Evolutionary conservation across 331 rosid genomes (phyloP).

Genomic region (Ulmus americana): DNA sequence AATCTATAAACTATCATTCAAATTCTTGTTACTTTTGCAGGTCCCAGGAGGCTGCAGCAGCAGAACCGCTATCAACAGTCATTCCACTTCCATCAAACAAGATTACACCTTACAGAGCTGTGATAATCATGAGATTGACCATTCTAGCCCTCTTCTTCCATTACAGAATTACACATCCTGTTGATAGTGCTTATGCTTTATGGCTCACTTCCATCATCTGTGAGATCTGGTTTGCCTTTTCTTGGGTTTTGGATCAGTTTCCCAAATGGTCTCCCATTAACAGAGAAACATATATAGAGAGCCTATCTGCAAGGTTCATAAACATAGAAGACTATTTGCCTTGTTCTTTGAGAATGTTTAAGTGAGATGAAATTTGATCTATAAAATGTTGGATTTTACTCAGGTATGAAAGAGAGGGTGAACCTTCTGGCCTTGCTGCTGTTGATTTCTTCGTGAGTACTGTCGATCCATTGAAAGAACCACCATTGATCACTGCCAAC

Average conservation of each 20-base stretch:
- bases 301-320: constrained; percentile 74
- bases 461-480: constrained; percentile 95
- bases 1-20: background rate
- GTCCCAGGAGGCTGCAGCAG: constrained; percentile 40
- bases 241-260: constrained; percentile 97
- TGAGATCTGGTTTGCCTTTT: constrained; percentile 97
- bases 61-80: constrained; percentile 51
- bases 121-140: constrained; percentile 58
- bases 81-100: constrained; percentile 59
- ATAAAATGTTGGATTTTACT: constrained; percentile 8
- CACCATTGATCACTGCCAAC: constrained; percentile 88
- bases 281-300: constrained; percentile 57
- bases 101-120: constrained; percentile 64
- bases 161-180: constrained; percentile 83
- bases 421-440: constrained; percentile 69
- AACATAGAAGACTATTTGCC: background rate
- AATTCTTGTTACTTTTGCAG: constrained; percentile 23
- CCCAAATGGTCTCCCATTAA: constrained; percentile 91
- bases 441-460: constrained; percentile 99
- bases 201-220: constrained; percentile 94
- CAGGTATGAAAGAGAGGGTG: constrained; percentile 90
- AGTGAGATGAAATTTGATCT: constrained; percentile 8
- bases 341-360: background rate
- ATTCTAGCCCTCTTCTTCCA: constrained; percentile 87
- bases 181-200: constrained; percentile 85